Conservation (phyloP, 768 basidiomycete genomes). For the Steccherinum ochraceum region DNA sequence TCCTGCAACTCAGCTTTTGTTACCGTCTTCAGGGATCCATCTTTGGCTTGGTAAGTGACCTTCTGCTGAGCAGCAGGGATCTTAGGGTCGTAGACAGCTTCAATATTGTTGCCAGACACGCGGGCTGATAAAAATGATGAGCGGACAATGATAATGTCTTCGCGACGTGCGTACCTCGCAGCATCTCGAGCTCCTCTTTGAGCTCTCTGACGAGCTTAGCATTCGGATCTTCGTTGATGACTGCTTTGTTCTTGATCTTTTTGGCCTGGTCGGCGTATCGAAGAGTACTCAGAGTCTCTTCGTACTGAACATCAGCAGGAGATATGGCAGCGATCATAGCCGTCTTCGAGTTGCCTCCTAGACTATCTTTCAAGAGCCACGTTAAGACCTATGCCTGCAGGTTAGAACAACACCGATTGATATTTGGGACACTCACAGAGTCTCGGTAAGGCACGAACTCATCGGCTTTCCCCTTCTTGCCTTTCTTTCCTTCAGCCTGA, state of each 20-base stretch:
- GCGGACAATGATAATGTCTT: neutral
- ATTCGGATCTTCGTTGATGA: slow-evolving; percentile 99
- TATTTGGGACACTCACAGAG: slow-evolving; percentile 73
- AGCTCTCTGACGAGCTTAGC: slow-evolving; percentile 98
- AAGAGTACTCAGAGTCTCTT: slow-evolving; percentile 93
- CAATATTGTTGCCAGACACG: slow-evolving; percentile 59
- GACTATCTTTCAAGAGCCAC: slow-evolving; percentile 96
- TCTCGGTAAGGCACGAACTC: slow-evolving; percentile 98
- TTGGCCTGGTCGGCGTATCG: slow-evolving; percentile 99
- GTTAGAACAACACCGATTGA: no score
- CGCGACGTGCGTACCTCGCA: slow-evolving; percentile 54
- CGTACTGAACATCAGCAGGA: slow-evolving; percentile 83
- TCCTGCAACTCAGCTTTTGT: slow-evolving; percentile 97
- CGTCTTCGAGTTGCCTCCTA: slow-evolving; percentile 96
- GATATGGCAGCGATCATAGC: slow-evolving; percentile 99
- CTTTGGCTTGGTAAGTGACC: slow-evolving; percentile 89
- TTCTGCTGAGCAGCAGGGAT: slow-evolving; percentile 94
- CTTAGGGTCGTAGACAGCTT: slow-evolving; percentile 78
- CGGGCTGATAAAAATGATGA: slow-evolving; percentile 43
- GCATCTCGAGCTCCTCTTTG: slow-evolving; percentile 94
- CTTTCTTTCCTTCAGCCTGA: slow-evolving; percentile 46
- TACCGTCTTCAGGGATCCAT: slow-evolving; percentile 91
- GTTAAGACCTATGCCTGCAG: slow-evolving; percentile 92
- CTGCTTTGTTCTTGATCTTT: slow-evolving; percentile 99
- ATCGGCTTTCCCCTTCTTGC: slow-evolving; percentile 83